Evolutionary conservation across 345 rosid species (phyloP).

Genomic region (Populus alba): DNA sequence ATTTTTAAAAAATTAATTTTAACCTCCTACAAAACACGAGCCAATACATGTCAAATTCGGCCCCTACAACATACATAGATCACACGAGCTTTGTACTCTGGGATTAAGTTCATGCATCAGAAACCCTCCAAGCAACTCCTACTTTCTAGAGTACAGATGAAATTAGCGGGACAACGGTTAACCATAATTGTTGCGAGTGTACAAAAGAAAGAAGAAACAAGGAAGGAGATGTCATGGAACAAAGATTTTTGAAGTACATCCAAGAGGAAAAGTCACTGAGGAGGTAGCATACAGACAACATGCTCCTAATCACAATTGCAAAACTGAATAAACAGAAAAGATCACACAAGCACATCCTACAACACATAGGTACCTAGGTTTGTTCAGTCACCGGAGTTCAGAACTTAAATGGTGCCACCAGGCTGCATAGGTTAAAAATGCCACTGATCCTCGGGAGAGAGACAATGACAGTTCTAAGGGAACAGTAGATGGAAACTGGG

Average conservation of each 20-base stretch:
- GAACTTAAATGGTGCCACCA: conserved; percentile 12
- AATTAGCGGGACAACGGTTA: no score
- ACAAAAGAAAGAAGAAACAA: neutral
- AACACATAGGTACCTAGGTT: neutral
- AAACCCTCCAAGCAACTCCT: no score
- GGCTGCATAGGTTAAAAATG: conserved; percentile 11
- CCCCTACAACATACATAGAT: no score
- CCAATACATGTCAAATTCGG: no score
- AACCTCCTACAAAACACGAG: no score
- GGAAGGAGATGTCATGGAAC: neutral
- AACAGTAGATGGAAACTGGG: neutral
- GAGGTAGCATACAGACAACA: neutral
- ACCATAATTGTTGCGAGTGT: no score
- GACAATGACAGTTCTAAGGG: neutral
- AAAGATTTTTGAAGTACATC: neutral
- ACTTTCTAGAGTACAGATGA: no score
- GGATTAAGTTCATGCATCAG: no score
- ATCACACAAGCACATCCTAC: conserved; percentile 7
- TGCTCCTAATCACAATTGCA: neutral
- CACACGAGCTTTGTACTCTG: no score
- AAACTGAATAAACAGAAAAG: neutral
- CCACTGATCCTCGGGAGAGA: conserved; percentile 1
- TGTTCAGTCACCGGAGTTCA: neutral
- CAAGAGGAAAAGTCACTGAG: neutral
- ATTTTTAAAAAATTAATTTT: no score